These are phyloP conservation scores for Closterium sp. DNA, from an alignment of 139 green algal species.

Conservation along the genomic window DNA sequence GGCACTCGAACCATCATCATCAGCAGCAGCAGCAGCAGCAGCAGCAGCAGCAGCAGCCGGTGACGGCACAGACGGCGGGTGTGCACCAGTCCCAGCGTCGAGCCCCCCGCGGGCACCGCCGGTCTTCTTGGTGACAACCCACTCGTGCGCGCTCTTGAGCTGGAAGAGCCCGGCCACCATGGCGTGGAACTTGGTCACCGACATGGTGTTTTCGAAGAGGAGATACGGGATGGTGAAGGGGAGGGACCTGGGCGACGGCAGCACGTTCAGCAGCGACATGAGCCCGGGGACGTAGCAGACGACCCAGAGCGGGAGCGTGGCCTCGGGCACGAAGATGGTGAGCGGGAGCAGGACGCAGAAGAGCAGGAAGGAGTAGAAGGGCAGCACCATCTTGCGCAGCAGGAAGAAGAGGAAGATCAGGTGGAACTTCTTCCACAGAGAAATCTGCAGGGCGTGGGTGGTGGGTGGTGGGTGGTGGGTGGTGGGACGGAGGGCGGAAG, in stretches of 20 bases:
- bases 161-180: constrained; percentile 36
- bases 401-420: constrained; percentile 60
- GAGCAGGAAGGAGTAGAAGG: constrained; percentile 29
- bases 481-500: not conserved
- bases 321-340: constrained; percentile 29
- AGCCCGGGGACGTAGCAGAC: constrained; percentile 10
- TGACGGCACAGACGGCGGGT: not conserved
- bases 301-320: constrained; percentile 17
- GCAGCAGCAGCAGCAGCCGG: not conserved
- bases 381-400: constrained; percentile 11
- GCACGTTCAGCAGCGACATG: constrained; percentile 14
- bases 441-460: constrained; percentile 6
- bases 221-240: constrained; percentile 35
- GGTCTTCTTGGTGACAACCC: constrained; percentile 81
- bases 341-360: constrained; percentile 24
- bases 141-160: constrained; percentile 68
- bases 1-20: not conserved
- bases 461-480: too few species aligned
- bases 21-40: not conserved
- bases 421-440: constrained; percentile 53
- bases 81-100: not conserved
- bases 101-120: not conserved
- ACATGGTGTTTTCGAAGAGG: constrained; percentile 36
- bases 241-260: constrained; percentile 18
- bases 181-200: constrained; percentile 25